A percentile compares a stretch with the other conserved stretches of the same genome.
phyloP scores from a whole-genome alignment of 345 rosid genomes.

The Gossypium longicalyx region DNA sequence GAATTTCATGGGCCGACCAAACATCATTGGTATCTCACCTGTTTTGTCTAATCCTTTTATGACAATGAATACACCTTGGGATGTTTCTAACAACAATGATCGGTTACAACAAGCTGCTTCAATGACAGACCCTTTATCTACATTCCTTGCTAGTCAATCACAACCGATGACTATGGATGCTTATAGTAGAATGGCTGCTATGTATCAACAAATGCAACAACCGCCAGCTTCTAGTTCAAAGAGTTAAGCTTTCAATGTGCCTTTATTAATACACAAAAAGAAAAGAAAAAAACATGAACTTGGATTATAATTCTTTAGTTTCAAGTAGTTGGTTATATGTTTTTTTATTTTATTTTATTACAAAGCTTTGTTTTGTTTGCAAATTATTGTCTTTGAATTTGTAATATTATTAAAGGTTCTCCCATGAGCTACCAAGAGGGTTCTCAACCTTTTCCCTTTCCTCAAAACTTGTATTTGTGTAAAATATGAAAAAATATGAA shows the following conservation, averaged over 20 bases:
- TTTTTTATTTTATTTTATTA: not conserved
- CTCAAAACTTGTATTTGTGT: not conserved
- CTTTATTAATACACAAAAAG: not conserved
- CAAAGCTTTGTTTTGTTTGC: not conserved
- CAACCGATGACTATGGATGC: conserved; percentile 87
- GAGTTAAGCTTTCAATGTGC: conserved; percentile 20
- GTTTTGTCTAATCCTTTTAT: conserved; percentile 54
- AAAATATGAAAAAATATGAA: not conserved
- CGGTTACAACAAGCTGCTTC: conserved; percentile 46
- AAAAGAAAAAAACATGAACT: not conserved
- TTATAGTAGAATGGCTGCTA: conserved; percentile 72
- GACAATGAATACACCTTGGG: conserved; percentile 59
- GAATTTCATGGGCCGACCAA: conserved; percentile 47
- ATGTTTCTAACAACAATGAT: conserved; percentile 25
- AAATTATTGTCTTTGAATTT: conserved; percentile 2
- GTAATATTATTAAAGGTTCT: not conserved
- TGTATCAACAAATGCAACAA: conserved; percentile 81
- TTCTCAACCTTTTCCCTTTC: not conserved
- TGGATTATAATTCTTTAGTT: conserved; percentile 1
- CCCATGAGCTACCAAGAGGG: not conserved
- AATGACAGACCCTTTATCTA: conserved; percentile 54
- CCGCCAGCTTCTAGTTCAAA: conserved; percentile 54
- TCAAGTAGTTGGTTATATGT: not conserved
- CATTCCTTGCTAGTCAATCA: conserved; percentile 31
- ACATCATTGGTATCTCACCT: conserved; percentile 33